Percentiles rank a stretch among this genome's conserved stretches.
Conservation (phyloP, 2,329 filamentous ascomycete species). For the Fusarium zealandicum region DNA sequence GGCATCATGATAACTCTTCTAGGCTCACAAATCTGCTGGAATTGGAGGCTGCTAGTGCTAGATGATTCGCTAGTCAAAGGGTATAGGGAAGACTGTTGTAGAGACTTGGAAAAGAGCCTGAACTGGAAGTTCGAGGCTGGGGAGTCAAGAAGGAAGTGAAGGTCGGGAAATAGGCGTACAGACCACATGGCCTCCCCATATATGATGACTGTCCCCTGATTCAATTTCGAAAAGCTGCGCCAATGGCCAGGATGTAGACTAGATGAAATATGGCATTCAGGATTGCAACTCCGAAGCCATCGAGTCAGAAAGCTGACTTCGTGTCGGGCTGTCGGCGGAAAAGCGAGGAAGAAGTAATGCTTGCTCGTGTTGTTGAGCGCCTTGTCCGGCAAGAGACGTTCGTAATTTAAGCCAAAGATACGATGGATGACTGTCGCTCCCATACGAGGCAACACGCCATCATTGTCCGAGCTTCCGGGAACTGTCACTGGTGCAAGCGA, state of each 20-base stretch:
- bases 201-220: conserved; percentile 50
- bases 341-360: conserved; percentile 56
- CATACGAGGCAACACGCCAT: conserved; percentile 26
- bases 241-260: conserved; percentile 55
- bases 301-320: conserved; percentile 50
- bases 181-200: conserved; percentile 52
- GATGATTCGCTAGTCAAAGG: conserved; percentile 5
- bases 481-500: conserved; percentile 40
- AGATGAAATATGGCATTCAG: conserved; percentile 52
- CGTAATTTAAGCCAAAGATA: conserved; percentile 45
- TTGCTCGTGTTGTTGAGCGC: conserved; percentile 27
- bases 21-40: conserved; percentile 43
- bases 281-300: conserved; percentile 54
- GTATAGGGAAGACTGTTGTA: conserved; percentile 29
- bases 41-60: conserved; percentile 32
- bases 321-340: conserved; percentile 50
- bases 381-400: conserved; percentile 39
- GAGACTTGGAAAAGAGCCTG: conserved; percentile 51
- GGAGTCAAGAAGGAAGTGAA: conserved; percentile 46
- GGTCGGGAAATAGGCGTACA: conserved; percentile 50
- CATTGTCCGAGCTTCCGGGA: conserved; percentile 1
- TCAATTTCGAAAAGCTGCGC: conserved; percentile 50
- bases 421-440: conserved; percentile 37
- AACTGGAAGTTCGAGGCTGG: conserved; percentile 43
- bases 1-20: conserved; percentile 50